Conservation (phyloP, 169 alveolate genomes). For the Plasmodium berghei region DNA sequence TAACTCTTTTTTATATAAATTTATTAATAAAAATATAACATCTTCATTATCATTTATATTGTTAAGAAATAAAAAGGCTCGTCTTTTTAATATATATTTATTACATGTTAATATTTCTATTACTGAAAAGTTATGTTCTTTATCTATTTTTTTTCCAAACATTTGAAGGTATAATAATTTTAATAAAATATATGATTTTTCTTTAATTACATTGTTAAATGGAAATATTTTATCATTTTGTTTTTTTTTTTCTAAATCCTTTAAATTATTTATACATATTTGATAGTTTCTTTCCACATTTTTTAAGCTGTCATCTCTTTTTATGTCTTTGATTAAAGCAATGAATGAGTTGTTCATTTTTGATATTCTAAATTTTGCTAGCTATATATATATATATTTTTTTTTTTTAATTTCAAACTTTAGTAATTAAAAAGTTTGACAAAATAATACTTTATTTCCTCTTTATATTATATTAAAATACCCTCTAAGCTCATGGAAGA, state of each 20-base stretch:
- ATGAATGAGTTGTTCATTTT: constrained; percentile 48
- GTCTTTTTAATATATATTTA: constrained; percentile 42
- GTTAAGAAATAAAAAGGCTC: constrained; percentile 46
- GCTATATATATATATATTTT: not conserved
- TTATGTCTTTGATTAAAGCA: constrained; percentile 48
- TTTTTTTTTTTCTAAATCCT: constrained; percentile 29
- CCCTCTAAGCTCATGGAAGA: no score
- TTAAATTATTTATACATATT: constrained; percentile 22
- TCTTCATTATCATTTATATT: constrained; percentile 32
- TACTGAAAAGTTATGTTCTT: constrained; percentile 49
- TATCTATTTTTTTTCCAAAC: constrained; percentile 62
- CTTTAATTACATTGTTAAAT: constrained; percentile 24
- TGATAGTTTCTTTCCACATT: constrained; percentile 46
- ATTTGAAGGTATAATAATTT: constrained; percentile 51
- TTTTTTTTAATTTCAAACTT: no score
- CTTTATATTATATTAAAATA: no score
- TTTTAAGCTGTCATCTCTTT: constrained; percentile 42
- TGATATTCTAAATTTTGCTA: not conserved
- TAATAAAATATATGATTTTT: constrained; percentile 23
- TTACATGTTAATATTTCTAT: constrained; percentile 44
- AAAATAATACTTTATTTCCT: no score
- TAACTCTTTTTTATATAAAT: constrained; percentile 46
- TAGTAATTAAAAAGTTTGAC: no score
- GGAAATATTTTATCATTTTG: constrained; percentile 20
- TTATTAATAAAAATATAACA: constrained; percentile 28